Evolutionary conservation across 148 eudicot species (phyloP).

Genomic region (Arctostaphylos glauca): DNA sequence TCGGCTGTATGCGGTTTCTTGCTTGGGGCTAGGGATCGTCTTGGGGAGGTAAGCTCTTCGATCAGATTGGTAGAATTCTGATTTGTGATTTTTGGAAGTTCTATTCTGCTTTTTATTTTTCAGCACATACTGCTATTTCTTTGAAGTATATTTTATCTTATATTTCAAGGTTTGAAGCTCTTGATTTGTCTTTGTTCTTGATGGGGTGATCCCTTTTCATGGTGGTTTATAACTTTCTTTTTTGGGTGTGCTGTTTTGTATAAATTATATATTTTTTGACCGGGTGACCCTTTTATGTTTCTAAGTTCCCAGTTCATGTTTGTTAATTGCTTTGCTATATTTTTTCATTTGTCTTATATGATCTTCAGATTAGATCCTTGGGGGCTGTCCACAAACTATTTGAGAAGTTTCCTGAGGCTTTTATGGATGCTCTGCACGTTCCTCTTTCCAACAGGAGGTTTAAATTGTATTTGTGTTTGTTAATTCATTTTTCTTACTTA

Average conservation of each 20-base stretch:
- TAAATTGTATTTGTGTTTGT: background rate
- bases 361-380: constrained; percentile 83
- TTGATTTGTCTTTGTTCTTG: background rate
- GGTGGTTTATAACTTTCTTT: too few relatives aligned
- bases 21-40: constrained; percentile 97
- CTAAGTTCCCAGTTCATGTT: background rate
- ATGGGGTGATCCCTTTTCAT: background rate
- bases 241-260: too few relatives aligned
- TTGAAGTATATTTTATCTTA: background rate
- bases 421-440: constrained; percentile 71
- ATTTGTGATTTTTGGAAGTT: background rate
- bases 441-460: constrained; percentile 79
- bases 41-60: constrained; percentile 76
- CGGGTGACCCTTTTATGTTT: too few relatives aligned
- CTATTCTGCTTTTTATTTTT: background rate
- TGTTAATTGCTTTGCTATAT: background rate
- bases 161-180: background rate
- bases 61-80: constrained; percentile 10
- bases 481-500: background rate
- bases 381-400: constrained; percentile 88
- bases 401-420: constrained; percentile 87
- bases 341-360: background rate
- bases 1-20: constrained; percentile 92
- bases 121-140: background rate
- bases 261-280: too few relatives aligned